Evolutionary conservation across 805 yeast species (phyloP).

Genomic region (Wickerhamiella hasegawae): DNA sequence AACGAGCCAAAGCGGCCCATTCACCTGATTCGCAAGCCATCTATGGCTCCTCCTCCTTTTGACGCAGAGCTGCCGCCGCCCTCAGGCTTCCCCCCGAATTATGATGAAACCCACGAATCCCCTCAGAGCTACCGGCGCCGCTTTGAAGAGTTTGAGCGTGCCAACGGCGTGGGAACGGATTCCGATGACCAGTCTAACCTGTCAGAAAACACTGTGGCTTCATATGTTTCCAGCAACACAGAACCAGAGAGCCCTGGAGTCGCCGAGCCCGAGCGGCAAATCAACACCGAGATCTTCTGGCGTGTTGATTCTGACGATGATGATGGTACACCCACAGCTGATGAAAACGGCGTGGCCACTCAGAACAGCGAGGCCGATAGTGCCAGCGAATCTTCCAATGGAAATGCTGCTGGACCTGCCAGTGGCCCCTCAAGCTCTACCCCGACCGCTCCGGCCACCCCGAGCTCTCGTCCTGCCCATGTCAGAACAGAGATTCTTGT

Average conservation of each 20-base stretch:
- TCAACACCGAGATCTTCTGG: slow-evolving; percentile 15
- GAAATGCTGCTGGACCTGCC: too few relatives aligned
- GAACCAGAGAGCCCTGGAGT: neutral
- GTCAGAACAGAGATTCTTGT: too few relatives aligned
- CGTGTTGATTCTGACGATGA: slow-evolving; percentile 8
- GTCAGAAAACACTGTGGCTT: neutral
- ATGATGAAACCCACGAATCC: slow-evolving; percentile 8
- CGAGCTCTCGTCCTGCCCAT: too few relatives aligned
- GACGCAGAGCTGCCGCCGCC: slow-evolving; percentile 29
- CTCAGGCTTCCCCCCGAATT: slow-evolving; percentile 19
- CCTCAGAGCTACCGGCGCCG: slow-evolving; percentile 11
- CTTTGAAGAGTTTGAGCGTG: slow-evolving; percentile 9
- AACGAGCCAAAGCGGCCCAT: slow-evolving; percentile 28
- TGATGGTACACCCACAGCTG: neutral
- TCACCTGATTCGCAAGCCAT: slow-evolving; percentile 36
- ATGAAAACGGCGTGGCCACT: too few relatives aligned
- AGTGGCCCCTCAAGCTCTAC: too few relatives aligned
- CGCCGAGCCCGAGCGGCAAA: neutral
- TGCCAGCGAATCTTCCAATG: too few relatives aligned
- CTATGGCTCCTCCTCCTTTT: slow-evolving; percentile 50
- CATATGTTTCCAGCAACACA: neutral
- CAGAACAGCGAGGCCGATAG: too few relatives aligned
- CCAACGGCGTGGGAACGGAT: slow-evolving; percentile 4
- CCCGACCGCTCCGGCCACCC: too few relatives aligned
- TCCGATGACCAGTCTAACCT: slow-evolving; percentile 3